Base-by-base conservation (phyloP, 1,284 basidiomycete species). In the Prillingera fragicola region DNA sequence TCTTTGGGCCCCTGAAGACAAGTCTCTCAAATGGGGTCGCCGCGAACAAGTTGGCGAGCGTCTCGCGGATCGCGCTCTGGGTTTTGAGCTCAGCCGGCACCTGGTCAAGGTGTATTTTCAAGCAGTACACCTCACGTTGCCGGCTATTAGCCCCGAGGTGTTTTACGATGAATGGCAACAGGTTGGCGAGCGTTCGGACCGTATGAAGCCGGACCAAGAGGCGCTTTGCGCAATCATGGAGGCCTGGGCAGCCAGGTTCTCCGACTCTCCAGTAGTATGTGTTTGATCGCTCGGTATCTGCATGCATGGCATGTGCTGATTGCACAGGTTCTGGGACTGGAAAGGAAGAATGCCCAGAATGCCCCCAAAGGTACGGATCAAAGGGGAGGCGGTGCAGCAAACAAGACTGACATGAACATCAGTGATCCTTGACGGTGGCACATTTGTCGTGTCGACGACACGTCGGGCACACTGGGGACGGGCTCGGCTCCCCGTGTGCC, bases 211-310 rank as follows among this genome's bases (percentile, higher is more conserved):
- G 1, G 54, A 53, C 12, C 61, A 59, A 33, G 64, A 64, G 41
- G 57, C 51, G 3, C 41, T 66, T n/a, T 63, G 62, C 25, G 59
- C 58, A 2, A 57, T 62, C 14, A 59, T 66, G 15, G 62, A 66
- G 47, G 64, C 64, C 5, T 66, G 62, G 61, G 64, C 59, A n/a
- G 54, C 62, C 8, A 44, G 58, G 18, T 66, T 62, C 42, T 66
- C 64, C 8, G 63, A 66, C 41, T 56, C 54, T n/a, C 62, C 62
- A 9, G 58, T 60, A 13, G 59, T 64, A 32, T 25, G 56, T 50
- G 15, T 4, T 9, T 19, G 15, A 25, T n/a, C n/a, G 10, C 15
- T 13, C n/a, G n/a, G 17, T 18, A 17, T 13, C 13, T 13, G 21
- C 19, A n/a, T 6, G 5, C 2, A 23, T n/a, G n/a, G n/a, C 26